Percentiles rank a stretch among this genome's conserved stretches.
phyloP scores from a whole-genome alignment of 1,139 yeast species.

The Debaryomyces psychrophilus region DNA sequence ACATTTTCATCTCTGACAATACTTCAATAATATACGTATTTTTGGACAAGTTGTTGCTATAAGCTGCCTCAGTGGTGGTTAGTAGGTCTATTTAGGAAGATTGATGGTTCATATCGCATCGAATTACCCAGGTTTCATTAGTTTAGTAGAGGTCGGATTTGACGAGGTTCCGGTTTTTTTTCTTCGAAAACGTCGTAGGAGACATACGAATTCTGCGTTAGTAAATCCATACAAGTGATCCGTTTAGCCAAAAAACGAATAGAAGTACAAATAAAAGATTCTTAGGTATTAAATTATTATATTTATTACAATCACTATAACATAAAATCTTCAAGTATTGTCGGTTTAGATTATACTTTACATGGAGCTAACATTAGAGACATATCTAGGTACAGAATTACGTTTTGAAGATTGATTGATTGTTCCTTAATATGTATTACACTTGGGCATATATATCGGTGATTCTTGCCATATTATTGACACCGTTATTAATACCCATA shows the following conservation, averaged over 20 bases:
- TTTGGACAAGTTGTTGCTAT: too few relatives aligned
- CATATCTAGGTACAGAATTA: neutral
- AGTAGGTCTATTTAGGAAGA: neutral
- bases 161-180: neutral
- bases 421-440: conserved; percentile 21
- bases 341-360: neutral
- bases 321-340: neutral
- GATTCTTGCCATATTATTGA: conserved; percentile 19
- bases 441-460: conserved; percentile 23
- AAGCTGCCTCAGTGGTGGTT: neutral
- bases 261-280: neutral
- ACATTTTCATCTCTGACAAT: neutral
- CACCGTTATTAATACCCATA: conserved; percentile 26
- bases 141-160: neutral
- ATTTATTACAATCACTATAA: neutral
- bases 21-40: too few relatives aligned
- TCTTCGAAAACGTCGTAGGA: neutral
- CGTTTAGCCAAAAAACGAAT: neutral
- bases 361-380: neutral
- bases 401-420: neutral
- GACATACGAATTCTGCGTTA: neutral
- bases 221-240: neutral
- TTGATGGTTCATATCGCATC: neutral
- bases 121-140: neutral
- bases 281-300: neutral